Conservation (phyloP, 2,329 filamentous ascomycete species). For the Fusarium floridanum region DNA sequence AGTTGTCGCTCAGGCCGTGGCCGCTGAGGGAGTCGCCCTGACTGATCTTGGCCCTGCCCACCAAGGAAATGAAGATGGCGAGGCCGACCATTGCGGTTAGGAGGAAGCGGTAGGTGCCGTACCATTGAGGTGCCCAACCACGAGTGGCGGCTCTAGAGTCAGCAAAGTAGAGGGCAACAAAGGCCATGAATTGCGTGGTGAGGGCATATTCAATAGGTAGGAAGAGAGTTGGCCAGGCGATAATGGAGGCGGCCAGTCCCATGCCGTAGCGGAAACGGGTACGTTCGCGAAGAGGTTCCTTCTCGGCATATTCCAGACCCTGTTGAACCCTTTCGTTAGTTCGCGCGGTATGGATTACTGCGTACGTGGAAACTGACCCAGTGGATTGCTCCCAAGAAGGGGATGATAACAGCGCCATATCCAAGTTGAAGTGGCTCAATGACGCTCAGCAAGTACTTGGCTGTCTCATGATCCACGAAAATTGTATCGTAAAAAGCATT, state of each 20-base stretch:
- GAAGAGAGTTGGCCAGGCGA: slow-evolving; percentile 91
- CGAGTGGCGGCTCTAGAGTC: slow-evolving; percentile 79
- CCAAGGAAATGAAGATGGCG: slow-evolving; percentile 82
- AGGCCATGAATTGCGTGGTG: slow-evolving; percentile 87
- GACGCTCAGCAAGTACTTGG: slow-evolving; percentile 77
- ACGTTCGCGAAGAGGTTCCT: slow-evolving; percentile 69
- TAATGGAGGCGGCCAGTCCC: slow-evolving; percentile 81
- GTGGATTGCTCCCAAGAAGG: slow-evolving; percentile 93
- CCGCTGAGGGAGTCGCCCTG: slow-evolving; percentile 48
- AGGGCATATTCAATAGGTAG: slow-evolving; percentile 88
- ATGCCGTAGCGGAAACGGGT: slow-evolving; percentile 86
- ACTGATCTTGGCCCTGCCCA: slow-evolving; percentile 84
- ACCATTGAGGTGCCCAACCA: slow-evolving; percentile 89
- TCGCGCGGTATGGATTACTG: rapidly evolving
- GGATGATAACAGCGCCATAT: slow-evolving; percentile 92
- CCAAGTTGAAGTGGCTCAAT: slow-evolving; percentile 91
- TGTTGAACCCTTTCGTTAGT: slow-evolving; percentile 27
- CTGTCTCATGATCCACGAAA: slow-evolving; percentile 77
- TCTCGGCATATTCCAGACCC: slow-evolving; percentile 85
- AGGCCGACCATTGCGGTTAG: slow-evolving; percentile 90
- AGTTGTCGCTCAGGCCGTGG: slow-evolving; percentile 53
- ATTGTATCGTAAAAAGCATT: slow-evolving; percentile 65
- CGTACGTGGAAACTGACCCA: slow-evolving; percentile 65
- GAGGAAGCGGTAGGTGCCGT: slow-evolving; percentile 89
- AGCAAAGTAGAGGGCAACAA: slow-evolving; percentile 87